phyloP scores from a whole-genome alignment of 1,139 yeast species.

The Kodamaea alishanica region DNA sequence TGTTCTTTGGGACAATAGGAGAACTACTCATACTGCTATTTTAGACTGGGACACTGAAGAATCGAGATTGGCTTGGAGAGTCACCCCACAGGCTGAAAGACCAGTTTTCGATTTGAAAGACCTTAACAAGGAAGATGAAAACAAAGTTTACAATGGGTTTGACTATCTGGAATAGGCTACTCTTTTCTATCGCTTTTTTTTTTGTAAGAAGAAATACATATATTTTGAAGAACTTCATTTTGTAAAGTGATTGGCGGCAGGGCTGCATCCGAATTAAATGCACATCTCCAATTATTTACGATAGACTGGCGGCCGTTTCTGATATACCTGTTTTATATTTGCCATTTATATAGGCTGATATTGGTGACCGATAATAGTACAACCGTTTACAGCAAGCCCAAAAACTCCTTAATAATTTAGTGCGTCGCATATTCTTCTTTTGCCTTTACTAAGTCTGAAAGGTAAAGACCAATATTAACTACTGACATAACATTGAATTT shows the following conservation, averaged over 20 bases:
- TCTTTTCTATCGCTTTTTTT: not conserved
- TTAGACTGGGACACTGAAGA: conserved; percentile 23
- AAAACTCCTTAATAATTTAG: too few species aligned
- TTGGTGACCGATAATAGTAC: too few species aligned
- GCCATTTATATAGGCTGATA: too few species aligned
- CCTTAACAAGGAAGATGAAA: conserved; percentile 16
- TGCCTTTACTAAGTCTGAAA: too few species aligned
- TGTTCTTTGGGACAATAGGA: conserved; percentile 26
- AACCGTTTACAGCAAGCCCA: too few species aligned
- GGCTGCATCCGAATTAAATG: not conserved
- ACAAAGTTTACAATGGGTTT: conserved; percentile 9
- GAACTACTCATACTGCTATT: conserved; percentile 22
- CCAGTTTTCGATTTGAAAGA: conserved; percentile 21
- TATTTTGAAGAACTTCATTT: not conserved
- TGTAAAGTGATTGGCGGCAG: not conserved
- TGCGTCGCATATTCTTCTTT: too few species aligned
- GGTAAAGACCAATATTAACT: too few species aligned
- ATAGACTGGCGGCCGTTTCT: too few species aligned
- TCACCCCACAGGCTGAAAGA: conserved; percentile 25
- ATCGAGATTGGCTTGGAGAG: conserved; percentile 23
- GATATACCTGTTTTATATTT: too few species aligned
- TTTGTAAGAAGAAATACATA: not conserved
- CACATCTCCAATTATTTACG: too few species aligned
- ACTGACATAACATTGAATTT: too few species aligned
- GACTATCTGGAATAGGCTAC: conserved; percentile 3